These are phyloP conservation scores for Eucalyptus erythrocorys DNA, from an alignment of 345 rosid genomes.

Conservation along the genomic window DNA sequence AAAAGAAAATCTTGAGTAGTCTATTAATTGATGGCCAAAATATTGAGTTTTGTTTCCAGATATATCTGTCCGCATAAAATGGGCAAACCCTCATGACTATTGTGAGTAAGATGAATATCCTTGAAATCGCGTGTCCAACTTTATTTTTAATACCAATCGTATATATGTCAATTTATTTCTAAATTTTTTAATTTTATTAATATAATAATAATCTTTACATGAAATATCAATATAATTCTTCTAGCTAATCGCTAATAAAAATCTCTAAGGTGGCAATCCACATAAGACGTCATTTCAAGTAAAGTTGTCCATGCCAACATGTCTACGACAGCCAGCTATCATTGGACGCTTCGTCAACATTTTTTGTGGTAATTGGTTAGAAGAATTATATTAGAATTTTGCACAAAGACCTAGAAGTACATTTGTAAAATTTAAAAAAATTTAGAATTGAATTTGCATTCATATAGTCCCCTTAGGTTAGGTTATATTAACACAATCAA, in stretches of 20 bases:
- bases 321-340: accelerated
- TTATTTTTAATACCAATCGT: neutral
- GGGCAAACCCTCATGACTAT: neutral
- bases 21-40: neutral
- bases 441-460: neutral
- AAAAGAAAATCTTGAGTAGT: neutral
- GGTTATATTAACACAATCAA: neutral
- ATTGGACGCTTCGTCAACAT: neutral
- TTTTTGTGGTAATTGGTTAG: neutral
- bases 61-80: neutral
- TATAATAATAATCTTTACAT: neutral
- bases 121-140: neutral
- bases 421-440: neutral
- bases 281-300: accelerated
- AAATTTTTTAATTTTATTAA: neutral
- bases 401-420: too few species aligned
- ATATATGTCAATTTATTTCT: neutral
- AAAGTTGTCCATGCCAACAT: neutral
- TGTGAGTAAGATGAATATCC: neutral
- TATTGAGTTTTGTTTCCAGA: neutral
- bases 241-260: neutral
- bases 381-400: too few species aligned
- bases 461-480: neutral
- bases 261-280: neutral
- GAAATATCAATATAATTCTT: neutral